phyloP scores from a whole-genome alignment of 495 filamentous ascomycete species.

The Penicillium chermesinum region DNA sequence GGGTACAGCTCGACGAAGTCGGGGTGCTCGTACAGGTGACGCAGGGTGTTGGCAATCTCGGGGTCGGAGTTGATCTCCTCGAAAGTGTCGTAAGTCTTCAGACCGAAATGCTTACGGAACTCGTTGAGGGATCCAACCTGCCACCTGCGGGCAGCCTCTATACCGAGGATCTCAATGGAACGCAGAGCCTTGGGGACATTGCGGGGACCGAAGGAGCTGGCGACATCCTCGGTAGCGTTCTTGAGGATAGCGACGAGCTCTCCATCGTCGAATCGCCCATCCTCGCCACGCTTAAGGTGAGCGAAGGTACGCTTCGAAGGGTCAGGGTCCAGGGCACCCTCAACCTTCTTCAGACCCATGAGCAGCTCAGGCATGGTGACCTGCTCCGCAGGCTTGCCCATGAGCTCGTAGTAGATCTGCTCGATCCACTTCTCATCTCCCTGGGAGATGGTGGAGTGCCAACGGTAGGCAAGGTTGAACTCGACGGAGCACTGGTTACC shows the following conservation, averaged over 20 bases:
- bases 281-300: conserved; percentile 45
- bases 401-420: conserved; percentile 48
- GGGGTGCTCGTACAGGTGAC: conserved; percentile 54
- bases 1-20: conserved; percentile 63
- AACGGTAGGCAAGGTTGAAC: conserved; percentile 70
- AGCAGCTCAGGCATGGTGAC: conserved; percentile 49
- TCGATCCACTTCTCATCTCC: conserved; percentile 64
- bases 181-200: conserved; percentile 55
- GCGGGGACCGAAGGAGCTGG: conserved; percentile 53
- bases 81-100: conserved; percentile 55
- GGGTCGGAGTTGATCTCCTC: conserved; percentile 61
- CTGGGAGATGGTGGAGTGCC: conserved; percentile 61
- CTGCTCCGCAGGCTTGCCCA: conserved; percentile 52
- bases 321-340: conserved; percentile 44
- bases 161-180: conserved; percentile 56
- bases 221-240: conserved; percentile 55
- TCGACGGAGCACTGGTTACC: conserved; percentile 69
- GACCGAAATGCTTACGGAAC: conserved; percentile 56
- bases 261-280: conserved; percentile 58
- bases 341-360: conserved; percentile 48
- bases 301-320: conserved; percentile 55
- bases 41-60: conserved; percentile 46
- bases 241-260: conserved; percentile 58
- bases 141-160: conserved; percentile 57
- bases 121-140: conserved; percentile 57